Evolutionary conservation across 2,329 filamentous ascomycete genomes (phyloP), one percentile per base, ranked within the genome.

Genomic region (Ceratocystis destructans): DNA sequence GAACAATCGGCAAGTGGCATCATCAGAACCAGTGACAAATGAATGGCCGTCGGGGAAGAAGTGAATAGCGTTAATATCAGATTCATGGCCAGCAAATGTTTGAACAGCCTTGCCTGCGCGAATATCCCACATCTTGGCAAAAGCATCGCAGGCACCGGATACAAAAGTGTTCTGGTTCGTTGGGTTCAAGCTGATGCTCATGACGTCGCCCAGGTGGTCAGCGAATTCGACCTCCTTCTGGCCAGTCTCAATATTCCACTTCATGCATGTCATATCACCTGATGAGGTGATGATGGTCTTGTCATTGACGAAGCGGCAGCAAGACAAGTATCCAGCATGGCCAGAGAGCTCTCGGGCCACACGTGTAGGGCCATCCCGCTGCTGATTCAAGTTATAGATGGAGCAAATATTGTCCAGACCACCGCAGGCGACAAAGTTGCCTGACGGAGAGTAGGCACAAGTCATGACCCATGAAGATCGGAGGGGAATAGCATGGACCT

Each of bases 391-490:
- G 77, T 97, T 99, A 82, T 99, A 99, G 76, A 99, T 96, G 73
- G 93, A 97, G 83, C 94, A 97, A 75, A 99, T 97, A 79, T 99
- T 99, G 79, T 99, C 94, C 70, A 97, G 84, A 81, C 94, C 94
- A 83, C 94, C 94, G 75, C 94, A 99, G 66, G 94, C 94, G 68
- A 99, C 94, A 75, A 93, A 99, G 80, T 99, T 99, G 66, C 94
- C 94, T 74, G 91, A 96, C 12, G 94, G 94, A 69, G 94, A 93
- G 77, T 99, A 99, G 74, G 94, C 94, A 83, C 94, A 99, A 71
- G 94, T 99, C 94, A 99, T 99, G 78, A 99, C 94, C 94, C 94
- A 99, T 15, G 94, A 99, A 15, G 94, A 97, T 70, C 94, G 87
- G 68, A 99, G 83, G 44, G 94, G 94, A 72, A 99, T 97, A 76